Evolutionary conservation across 2,329 filamentous ascomycete genomes (phyloP).

Genomic region (Elsinoe fawcettii): DNA sequence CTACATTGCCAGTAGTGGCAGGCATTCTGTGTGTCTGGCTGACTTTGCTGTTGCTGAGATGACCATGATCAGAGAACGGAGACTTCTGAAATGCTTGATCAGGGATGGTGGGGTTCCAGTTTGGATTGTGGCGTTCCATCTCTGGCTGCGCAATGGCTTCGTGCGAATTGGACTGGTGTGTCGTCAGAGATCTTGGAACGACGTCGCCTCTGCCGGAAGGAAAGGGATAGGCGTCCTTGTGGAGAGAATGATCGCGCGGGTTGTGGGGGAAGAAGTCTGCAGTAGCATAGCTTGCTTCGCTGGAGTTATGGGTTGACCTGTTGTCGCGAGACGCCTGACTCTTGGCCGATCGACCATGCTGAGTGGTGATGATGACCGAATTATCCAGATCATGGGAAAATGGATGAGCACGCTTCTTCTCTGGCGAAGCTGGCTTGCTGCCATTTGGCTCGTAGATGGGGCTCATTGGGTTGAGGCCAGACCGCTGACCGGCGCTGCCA

Average conservation of each 20-base stretch:
- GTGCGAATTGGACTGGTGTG: constrained; percentile 10
- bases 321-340: neutral
- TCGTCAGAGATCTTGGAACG: neutral
- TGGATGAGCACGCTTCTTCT: constrained; percentile 8
- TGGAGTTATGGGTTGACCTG: constrained; percentile 22
- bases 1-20: neutral
- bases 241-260: constrained; percentile 30
- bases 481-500: constrained; percentile 20
- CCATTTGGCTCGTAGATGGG: constrained; percentile 30
- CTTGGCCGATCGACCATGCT: neutral
- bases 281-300: constrained; percentile 31
- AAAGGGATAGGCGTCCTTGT: constrained; percentile 25
- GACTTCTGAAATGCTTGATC: constrained; percentile 16
- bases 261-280: constrained; percentile 35
- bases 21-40: neutral
- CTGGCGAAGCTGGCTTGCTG: constrained; percentile 15
- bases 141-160: constrained; percentile 20
- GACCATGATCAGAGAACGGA: neutral
- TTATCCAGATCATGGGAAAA: neutral
- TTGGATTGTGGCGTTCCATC: constrained; percentile 20
- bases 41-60: neutral
- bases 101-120: constrained; percentile 21
- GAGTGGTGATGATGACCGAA: neutral
- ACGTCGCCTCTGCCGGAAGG: neutral
- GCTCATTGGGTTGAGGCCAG: constrained; percentile 32